Evolutionary conservation across 441 rosid genomes (phyloP).

Genomic region (Gossypium aridum): DNA sequence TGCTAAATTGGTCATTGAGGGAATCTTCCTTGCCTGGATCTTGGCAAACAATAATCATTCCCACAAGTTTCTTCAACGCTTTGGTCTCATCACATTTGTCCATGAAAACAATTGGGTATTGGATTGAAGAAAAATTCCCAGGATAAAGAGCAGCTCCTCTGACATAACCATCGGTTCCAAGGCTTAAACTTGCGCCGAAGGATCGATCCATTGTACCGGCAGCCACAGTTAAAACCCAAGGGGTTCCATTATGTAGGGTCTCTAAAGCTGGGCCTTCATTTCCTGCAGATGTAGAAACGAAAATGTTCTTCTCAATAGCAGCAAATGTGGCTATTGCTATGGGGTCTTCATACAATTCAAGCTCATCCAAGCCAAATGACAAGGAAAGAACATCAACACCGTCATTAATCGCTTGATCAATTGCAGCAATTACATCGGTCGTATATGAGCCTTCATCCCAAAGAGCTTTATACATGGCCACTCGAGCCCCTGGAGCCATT

Average conservation of each 20-base stretch:
- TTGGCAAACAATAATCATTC: neutral
- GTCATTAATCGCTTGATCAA: slow-evolving; percentile 28
- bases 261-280: slow-evolving; percentile 27
- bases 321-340: slow-evolving; percentile 28
- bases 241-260: slow-evolving; percentile 40
- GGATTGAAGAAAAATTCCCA: slow-evolving; percentile 15
- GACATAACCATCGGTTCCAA: slow-evolving; percentile 26
- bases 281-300: slow-evolving; percentile 46
- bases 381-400: slow-evolving; percentile 1
- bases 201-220: slow-evolving; percentile 42
- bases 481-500: slow-evolving; percentile 14
- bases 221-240: slow-evolving; percentile 49
- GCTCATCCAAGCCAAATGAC: neutral
- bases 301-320: slow-evolving; percentile 37
- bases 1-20: slow-evolving; percentile 11
- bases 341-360: neutral
- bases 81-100: slow-evolving; percentile 17
- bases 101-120: slow-evolving; percentile 23
- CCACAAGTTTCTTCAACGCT: slow-evolving; percentile 12
- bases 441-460: slow-evolving; percentile 23
- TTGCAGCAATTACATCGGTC: slow-evolving; percentile 31
- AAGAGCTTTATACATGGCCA: slow-evolving; percentile 33
- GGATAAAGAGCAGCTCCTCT: slow-evolving; percentile 32
- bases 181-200: slow-evolving; percentile 26
- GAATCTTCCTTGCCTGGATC: neutral